Conservation (phyloP, 352 stramenopile genomes). For the Phytophthora fragariaefolia region DNA sequence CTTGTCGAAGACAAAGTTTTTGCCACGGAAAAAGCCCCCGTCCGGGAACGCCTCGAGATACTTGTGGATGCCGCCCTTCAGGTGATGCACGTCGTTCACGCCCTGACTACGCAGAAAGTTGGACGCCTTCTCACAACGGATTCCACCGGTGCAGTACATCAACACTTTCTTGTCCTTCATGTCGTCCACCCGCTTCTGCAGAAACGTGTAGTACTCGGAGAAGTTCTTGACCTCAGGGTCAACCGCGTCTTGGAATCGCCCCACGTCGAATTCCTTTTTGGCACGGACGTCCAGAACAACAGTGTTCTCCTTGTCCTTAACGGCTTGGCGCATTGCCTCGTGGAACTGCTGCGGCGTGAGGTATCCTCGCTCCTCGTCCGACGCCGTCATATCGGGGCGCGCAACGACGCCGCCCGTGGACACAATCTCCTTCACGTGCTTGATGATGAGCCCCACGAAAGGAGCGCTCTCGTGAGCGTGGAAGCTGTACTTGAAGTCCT, state of each 20-base stretch:
- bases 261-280: constrained; percentile 73
- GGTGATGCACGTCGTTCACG: constrained; percentile 63
- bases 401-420: constrained; percentile 58
- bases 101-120: constrained; percentile 71
- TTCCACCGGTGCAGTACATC: constrained; percentile 84
- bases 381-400: constrained; percentile 61
- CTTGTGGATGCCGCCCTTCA: constrained; percentile 82
- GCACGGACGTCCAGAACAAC: constrained; percentile 70
- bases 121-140: constrained; percentile 78
- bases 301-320: constrained; percentile 50
- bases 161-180: constrained; percentile 79
- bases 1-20: constrained; percentile 87
- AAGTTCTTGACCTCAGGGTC: constrained; percentile 80
- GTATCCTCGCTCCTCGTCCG: constrained; percentile 67
- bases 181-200: constrained; percentile 63
- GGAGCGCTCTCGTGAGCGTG: constrained; percentile 43
- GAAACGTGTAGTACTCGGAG: constrained; percentile 75
- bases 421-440: constrained; percentile 84
- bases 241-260: constrained; percentile 72
- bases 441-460: constrained; percentile 74
- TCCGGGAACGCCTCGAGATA: constrained; percentile 73
- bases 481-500: constrained; percentile 84
- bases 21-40: constrained; percentile 72
- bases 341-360: constrained; percentile 84
- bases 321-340: constrained; percentile 53